Evolutionary conservation across 1,284 basidiomycete genomes (phyloP).

Genomic region (Hymenochaete sp.): DNA sequence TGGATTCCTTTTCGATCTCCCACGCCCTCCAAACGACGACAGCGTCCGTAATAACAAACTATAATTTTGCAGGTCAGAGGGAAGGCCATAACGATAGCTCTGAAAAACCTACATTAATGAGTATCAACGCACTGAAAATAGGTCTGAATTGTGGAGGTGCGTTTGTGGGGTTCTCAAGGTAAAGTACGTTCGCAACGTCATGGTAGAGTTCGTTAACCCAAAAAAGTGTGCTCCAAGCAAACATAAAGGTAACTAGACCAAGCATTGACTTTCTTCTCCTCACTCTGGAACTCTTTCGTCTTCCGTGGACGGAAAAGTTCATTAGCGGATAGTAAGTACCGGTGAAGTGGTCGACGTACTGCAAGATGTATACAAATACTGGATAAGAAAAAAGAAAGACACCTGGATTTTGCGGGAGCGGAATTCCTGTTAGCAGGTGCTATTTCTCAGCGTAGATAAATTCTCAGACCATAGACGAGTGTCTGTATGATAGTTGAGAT

Average conservation of each 20-base stretch:
- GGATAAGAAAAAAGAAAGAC: too few species aligned
- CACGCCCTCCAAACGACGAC: slow-evolving; percentile 7
- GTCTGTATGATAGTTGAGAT: neutral
- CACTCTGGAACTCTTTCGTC: neutral
- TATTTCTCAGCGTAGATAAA: too few species aligned
- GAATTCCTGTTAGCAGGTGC: too few species aligned
- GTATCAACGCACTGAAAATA: neutral
- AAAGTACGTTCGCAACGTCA: too few species aligned
- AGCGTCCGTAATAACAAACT: slow-evolving; percentile 2
- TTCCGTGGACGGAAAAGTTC: too few species aligned
- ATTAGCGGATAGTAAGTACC: too few species aligned
- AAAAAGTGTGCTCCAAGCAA: neutral
- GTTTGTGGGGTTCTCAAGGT: too few species aligned
- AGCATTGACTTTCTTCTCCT: neutral
- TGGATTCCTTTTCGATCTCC: neutral
- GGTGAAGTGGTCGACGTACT: too few species aligned
- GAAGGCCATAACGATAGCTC: neutral
- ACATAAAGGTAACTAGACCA: slow-evolving; percentile 1
- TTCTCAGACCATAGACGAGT: neutral
- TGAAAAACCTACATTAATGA: slow-evolving; percentile 1
- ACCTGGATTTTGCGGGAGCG: too few species aligned
- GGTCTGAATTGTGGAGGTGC: too few species aligned
- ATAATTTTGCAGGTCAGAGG: neutral
- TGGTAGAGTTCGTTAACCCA: too few species aligned
- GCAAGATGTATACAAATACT: too few species aligned